phyloP scores from a whole-genome alignment of 2,329 filamentous ascomycete genomes.

The Dothistroma pini region DNA sequence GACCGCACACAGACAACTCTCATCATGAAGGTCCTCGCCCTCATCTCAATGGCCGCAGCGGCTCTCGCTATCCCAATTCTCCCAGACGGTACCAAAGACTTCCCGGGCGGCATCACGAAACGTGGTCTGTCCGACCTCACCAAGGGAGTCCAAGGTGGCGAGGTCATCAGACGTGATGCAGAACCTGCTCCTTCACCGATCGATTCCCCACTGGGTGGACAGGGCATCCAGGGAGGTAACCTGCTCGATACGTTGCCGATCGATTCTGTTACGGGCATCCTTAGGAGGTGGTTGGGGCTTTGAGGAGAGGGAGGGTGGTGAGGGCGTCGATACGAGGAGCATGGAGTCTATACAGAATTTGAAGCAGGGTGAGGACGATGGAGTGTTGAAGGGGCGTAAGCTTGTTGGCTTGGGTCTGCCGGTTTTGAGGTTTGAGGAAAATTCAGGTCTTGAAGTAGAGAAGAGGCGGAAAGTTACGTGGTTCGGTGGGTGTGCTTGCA shows the following conservation, averaged over 20 bases:
- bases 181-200: neutral
- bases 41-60: neutral
- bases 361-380: neutral
- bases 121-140: neutral
- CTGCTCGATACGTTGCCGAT: neutral
- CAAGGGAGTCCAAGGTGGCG: neutral
- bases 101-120: neutral
- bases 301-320: neutral
- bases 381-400: neutral
- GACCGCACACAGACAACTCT: neutral
- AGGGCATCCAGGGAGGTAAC: neutral
- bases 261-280: neutral
- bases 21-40: neutral
- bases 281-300: neutral
- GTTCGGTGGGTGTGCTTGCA: no score
- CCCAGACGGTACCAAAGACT: neutral
- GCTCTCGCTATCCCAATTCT: neutral
- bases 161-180: neutral
- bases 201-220: neutral
- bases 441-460: no score
- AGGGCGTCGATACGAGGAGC: neutral
- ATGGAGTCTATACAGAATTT: neutral
- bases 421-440: neutral
- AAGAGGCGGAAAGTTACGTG: no score
- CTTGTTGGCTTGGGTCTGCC: neutral